Percentiles rank a stretch among this genome's conserved stretches.
phyloP scores from a whole-genome alignment of 1,284 basidiomycete genomes.

The Boletus calvinii region DNA sequence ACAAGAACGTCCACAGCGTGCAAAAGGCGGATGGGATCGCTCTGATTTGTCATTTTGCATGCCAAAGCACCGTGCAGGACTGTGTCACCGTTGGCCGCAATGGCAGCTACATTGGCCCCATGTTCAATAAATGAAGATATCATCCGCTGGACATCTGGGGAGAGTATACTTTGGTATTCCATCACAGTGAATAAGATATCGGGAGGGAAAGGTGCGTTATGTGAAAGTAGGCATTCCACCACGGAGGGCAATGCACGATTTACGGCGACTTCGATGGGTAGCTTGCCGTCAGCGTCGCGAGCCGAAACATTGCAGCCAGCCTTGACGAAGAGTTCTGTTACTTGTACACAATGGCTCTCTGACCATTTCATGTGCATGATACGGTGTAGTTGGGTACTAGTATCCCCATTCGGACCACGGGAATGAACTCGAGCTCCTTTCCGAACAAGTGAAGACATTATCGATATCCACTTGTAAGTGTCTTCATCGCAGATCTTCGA shows the following conservation, averaged over 20 bases:
- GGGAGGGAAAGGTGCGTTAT: neutral
- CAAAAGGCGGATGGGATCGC: neutral
- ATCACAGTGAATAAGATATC: neutral
- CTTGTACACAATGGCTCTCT: neutral
- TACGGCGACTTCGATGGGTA: neutral
- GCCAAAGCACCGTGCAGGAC: neutral
- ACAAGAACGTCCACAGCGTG: neutral
- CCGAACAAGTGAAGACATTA: neutral
- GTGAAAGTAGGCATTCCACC: slow-evolving; percentile 2
- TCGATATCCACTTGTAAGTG: too few relatives aligned
- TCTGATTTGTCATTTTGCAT: too few relatives aligned
- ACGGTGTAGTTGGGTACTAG: neutral
- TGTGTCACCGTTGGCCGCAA: neutral
- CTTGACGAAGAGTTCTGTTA: neutral
- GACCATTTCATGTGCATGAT: neutral
- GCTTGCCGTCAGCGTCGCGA: neutral
- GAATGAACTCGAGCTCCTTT: neutral
- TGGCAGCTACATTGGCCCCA: neutral
- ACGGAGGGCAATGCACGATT: neutral
- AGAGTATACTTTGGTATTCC: fast-evolving
- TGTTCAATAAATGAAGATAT: neutral
- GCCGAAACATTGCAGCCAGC: neutral
- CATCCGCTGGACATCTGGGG: fast-evolving
- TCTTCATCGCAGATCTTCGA: too few relatives aligned
- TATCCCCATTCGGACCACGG: neutral